Base-by-base conservation (phyloP, 768 basidiomycete species). In the Tricholoma sp. region DNA sequence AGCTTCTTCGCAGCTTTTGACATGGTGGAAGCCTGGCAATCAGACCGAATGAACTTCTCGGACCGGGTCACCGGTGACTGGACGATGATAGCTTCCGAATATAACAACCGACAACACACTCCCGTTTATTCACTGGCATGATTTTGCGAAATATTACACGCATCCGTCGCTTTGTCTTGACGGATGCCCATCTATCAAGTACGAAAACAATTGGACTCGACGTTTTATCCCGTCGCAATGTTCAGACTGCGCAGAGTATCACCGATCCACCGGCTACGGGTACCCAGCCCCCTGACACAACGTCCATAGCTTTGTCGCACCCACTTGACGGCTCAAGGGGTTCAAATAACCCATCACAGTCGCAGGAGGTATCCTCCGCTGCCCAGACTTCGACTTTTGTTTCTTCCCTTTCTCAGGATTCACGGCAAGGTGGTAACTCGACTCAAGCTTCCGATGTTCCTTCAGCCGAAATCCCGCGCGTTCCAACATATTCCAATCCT, bases 401-500 rank as follows among this genome's bases (percentile, higher is more conserved):
- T 18, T 57, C 64, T 10, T 53, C 57, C 10, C 60, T 55, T 21
- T 29, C 58, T 8, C 59, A 57, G 27, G 62, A 59, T 21, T 60
- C 56, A 31, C 57, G 60, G 39, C 29, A 41, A 16, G 24, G 16
- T 16, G 39, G 27, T 24, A 18, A 58, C 46, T 31, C 58, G 16
- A 59, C 46, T 21, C 27, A 50, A 18, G 61, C 59, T 52, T 59
- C 64, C 22, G 53, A 46, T n/a, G 64, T 66, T 12, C 64, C 64
- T 39, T 64, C 64, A 9, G 60, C 59, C 2, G 61, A 64, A 21
- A 54, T 56, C 57, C 61, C 54, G 34, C 66, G 58, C 51, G 66
- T 67, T 52, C 73, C 70, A 0, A 70, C 76, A 12, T 86, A 88
- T 67, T 69, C 81, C 14, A 80, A 78, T 32, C 90, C 91, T 7